phyloP scores from a whole-genome alignment of 257 asterid genomes.

The Eucommia ulmoides region DNA sequence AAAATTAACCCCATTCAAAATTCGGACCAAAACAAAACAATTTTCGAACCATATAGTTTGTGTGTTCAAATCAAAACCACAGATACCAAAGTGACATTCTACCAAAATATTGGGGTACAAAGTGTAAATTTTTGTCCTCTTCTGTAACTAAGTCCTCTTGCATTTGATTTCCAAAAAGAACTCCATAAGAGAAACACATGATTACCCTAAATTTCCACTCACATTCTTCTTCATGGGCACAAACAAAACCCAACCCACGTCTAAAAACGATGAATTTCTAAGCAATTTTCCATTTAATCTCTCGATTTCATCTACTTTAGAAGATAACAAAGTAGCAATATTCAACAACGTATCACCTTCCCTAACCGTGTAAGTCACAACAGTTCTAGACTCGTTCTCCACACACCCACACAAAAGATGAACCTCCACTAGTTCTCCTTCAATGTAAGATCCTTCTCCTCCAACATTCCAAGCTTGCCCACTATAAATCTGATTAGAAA shows the following conservation, averaged over 20 bases:
- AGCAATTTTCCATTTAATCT: constrained; percentile 36
- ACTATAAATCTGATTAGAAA: constrained; percentile 35
- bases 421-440: constrained; percentile 20
- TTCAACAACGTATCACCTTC: constrained; percentile 37
- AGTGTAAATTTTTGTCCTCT: too few relatives aligned
- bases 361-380: constrained; percentile 69
- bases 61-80: too few relatives aligned
- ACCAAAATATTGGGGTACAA: too few relatives aligned
- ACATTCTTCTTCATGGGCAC: constrained; percentile 50
- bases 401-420: constrained; percentile 68
- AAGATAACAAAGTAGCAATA: constrained; percentile 33
- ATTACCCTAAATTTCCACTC: too few relatives aligned
- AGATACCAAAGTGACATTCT: too few relatives aligned
- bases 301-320: constrained; percentile 30
- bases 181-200: too few relatives aligned
- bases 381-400: constrained; percentile 32
- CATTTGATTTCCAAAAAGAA: too few relatives aligned
- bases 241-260: constrained; percentile 49
- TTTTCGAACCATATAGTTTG: too few relatives aligned
- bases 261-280: constrained; percentile 21
- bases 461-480: constrained; percentile 45
- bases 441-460: constrained; percentile 15
- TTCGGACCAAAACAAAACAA: too few relatives aligned
- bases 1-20: too few relatives aligned
- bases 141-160: too few relatives aligned